Percentiles rank a stretch among this genome's conserved stretches.
Evolutionary conservation across 805 yeast species (phyloP).

Genomic region (Pichia cephalocereana): DNA sequence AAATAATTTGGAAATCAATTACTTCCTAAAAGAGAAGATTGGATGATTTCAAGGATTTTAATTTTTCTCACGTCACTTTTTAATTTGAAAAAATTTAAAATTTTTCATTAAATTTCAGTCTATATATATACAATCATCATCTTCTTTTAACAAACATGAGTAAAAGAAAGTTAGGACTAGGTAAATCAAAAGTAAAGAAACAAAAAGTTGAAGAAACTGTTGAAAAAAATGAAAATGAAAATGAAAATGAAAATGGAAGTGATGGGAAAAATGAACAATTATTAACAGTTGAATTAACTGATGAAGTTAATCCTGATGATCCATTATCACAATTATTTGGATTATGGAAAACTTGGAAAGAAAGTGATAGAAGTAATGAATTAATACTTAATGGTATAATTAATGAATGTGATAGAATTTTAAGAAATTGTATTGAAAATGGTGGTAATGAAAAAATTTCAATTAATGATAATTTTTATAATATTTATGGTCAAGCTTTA

Average conservation of each 20-base stretch:
- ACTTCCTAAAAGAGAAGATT: too few species aligned
- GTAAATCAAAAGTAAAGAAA: conserved; percentile 39
- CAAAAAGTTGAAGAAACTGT: conserved; percentile 48
- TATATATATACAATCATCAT: neutral
- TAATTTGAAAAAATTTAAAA: too few species aligned
- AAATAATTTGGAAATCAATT: too few species aligned
- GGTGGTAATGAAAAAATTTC: conserved; percentile 21
- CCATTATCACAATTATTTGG: conserved; percentile 71
- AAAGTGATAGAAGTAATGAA: conserved; percentile 52
- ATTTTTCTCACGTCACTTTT: too few species aligned
- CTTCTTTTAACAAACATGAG: neutral
- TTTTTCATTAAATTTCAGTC: too few species aligned
- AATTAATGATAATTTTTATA: conserved; percentile 49
- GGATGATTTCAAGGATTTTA: too few species aligned
- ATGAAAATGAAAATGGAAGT: conserved; percentile 12
- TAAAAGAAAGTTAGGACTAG: conserved; percentile 60
- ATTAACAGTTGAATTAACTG: conserved; percentile 57
- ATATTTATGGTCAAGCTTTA: conserved; percentile 66
- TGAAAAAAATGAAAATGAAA: conserved; percentile 29
- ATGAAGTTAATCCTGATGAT: conserved; percentile 64
- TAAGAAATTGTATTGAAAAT: conserved; percentile 36
- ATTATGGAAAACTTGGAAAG: conserved; percentile 55
- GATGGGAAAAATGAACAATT: conserved; percentile 23
- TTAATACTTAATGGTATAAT: conserved; percentile 70
- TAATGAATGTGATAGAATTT: conserved; percentile 83